Evolutionary conservation across 2,329 filamentous ascomycete genomes (phyloP).

Genomic region (Cladophialophora psammophila): DNA sequence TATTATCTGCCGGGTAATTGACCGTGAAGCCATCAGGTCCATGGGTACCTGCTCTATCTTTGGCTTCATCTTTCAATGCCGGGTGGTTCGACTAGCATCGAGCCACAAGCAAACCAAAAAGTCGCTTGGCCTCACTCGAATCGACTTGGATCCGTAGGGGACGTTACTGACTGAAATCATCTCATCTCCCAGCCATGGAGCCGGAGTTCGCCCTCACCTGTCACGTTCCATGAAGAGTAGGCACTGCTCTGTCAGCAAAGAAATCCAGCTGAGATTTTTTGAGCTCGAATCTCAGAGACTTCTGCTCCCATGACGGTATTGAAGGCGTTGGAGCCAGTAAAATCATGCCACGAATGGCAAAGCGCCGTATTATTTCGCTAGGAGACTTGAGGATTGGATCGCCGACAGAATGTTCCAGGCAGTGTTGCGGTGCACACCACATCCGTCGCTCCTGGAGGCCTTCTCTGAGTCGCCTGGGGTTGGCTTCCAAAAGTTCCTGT

Average conservation of each 20-base stretch:
- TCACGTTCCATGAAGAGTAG: background rate
- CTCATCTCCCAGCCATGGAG: background rate
- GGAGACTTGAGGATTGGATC: background rate
- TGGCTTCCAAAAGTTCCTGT: background rate
- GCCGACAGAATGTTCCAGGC: background rate
- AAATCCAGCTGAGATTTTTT: background rate
- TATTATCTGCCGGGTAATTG: background rate
- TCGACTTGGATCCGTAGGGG: background rate
- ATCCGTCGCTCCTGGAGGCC: background rate
- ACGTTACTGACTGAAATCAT: background rate
- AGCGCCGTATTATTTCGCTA: background rate
- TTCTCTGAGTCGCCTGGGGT: background rate
- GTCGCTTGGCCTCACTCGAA: background rate
- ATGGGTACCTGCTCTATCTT: background rate
- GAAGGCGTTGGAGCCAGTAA: background rate
- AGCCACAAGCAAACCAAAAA: background rate
- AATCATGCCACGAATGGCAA: background rate
- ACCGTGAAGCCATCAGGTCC: background rate
- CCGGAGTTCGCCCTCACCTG: background rate
- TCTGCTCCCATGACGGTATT: background rate
- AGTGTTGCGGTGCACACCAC: background rate
- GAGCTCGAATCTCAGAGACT: background rate
- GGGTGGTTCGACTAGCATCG: slow-evolving; percentile 5
- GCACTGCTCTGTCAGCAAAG: background rate
- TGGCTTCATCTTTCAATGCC: background rate